Conservation (phyloP, 129 eudicot genomes). For the Lonicera japonica region DNA sequence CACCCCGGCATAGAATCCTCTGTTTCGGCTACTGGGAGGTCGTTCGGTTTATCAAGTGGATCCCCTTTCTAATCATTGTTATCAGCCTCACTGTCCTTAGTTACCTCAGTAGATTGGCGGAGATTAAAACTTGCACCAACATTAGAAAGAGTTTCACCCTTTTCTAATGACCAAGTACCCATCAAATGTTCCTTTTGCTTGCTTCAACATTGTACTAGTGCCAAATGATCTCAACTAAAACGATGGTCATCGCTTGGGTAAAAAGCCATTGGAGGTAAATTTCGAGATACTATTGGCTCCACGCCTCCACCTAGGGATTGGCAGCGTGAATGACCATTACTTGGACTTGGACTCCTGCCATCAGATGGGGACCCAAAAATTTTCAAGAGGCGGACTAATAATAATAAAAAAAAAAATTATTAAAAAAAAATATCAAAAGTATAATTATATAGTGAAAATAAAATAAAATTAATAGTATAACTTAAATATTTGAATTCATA, state of each 20-base stretch:
- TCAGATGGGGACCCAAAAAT: no score
- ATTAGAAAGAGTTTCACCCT: constrained; percentile 64
- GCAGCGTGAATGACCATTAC: constrained; percentile 69
- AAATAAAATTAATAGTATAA: no score
- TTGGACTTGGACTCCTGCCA: constrained; percentile 52
- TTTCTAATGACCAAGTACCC: constrained; percentile 82
- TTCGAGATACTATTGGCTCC: constrained; percentile 76
- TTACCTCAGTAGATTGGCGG: constrained; percentile 53
- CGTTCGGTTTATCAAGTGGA: constrained; percentile 58
- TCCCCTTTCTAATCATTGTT: constrained; percentile 51
- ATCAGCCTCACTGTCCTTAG: constrained; percentile 47
- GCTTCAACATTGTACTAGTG: constrained; percentile 56
- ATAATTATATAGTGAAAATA: no score
- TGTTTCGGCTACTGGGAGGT: constrained; percentile 39
- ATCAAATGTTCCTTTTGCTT: constrained; percentile 92
- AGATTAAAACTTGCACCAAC: constrained; percentile 63
- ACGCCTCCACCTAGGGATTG: constrained; percentile 89
- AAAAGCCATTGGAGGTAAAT: constrained; percentile 70
- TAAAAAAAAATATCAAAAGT: no score
- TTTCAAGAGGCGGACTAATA: no score
- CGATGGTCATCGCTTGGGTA: constrained; percentile 55
- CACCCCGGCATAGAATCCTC: constrained; percentile 86
- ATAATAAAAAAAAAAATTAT: no score
- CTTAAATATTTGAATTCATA: no score
- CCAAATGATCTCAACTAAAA: constrained; percentile 63